phyloP scores from a whole-genome alignment of 2,329 filamentous ascomycete species.

The Geosmithia morbida region DNA sequence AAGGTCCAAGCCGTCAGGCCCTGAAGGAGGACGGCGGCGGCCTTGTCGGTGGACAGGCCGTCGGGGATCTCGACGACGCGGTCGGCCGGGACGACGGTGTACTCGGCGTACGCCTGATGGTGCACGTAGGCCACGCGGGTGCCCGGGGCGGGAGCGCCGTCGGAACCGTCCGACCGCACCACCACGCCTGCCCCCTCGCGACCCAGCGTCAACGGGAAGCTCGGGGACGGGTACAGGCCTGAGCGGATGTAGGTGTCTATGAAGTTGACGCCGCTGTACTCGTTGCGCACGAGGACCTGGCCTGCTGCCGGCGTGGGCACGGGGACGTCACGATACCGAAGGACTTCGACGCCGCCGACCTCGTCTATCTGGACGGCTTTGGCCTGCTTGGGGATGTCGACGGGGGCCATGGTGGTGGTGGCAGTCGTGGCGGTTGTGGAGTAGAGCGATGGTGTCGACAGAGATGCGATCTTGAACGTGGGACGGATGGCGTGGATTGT shows the following conservation, averaged over 20 bases:
- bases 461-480: no score
- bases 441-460: no score
- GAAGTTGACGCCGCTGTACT: constrained; percentile 70
- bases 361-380: constrained; percentile 53
- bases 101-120: constrained; percentile 38
- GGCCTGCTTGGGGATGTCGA: constrained; percentile 57
- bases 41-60: constrained; percentile 41
- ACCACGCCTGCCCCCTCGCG: constrained; percentile 66
- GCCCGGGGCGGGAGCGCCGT: constrained; percentile 37
- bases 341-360: constrained; percentile 52
- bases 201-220: constrained; percentile 61
- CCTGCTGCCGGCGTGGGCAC: constrained; percentile 55
- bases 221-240: constrained; percentile 57
- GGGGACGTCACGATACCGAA: constrained; percentile 54
- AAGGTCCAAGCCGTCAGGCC: constrained; percentile 73
- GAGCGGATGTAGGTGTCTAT: constrained; percentile 87
- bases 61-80: constrained; percentile 50
- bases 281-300: constrained; percentile 69
- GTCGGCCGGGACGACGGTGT: constrained; percentile 34
- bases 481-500: no score
- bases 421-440: neutral
- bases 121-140: constrained; percentile 59
- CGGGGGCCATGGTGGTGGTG: constrained; percentile 41
- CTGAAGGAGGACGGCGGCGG: constrained; percentile 60
- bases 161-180: no score